Evolutionary conservation across 1,284 basidiomycete species (phyloP), one percentile per base, ranked within the genome.

Genomic region (Papiliotrema flavescens): DNA sequence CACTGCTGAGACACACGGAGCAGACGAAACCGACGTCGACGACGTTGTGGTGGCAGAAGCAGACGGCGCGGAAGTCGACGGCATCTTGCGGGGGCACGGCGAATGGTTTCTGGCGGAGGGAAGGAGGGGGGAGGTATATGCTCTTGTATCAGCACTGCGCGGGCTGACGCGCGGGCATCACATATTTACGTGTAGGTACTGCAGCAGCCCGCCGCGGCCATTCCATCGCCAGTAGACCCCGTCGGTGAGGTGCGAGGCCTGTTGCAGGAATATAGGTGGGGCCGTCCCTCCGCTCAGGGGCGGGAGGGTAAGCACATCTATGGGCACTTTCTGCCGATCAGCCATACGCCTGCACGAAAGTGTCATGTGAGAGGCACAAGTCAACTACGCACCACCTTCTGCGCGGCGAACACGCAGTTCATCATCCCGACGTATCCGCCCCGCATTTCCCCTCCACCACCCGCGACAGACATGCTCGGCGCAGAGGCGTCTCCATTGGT

Each of bases 321-420:
- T 93, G 1, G 89, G 88, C 15, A 97, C 88, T 83, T 89, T 93
- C 90, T 96, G 68, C 26, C n/a, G 14, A 23, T 39, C 17, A 47
- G 45, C 32, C 17, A 46, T 3, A 24, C 13, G n/a, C 22, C 19
- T 6, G 4, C 20, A 23, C 3, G 28, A 11, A 22, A 22, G n/a
- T 17, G 49, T 19, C 26, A 13, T 37, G 39, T 1, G 14, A 49
- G 11, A 48, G 48, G 22, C 17, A 55, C 9, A 51, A 77, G 84
- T 65, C 60, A 6, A 5, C 28, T 5, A 32, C 28, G 28, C 11
- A 89, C 92, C 55, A 91, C 82, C 78, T 98, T 98, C 74, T 99
- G 96, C 1, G 96, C 96, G 2, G 93, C 94, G 78, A 99, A 99
- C 50, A 98, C 98, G 54, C 92, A 89, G 73, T 98, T 98, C 96